Evolutionary conservation across 176 grass and related monocot species (phyloP), one percentile per base, ranked within the genome.

Genomic region (Paspalum vaginatum): DNA sequence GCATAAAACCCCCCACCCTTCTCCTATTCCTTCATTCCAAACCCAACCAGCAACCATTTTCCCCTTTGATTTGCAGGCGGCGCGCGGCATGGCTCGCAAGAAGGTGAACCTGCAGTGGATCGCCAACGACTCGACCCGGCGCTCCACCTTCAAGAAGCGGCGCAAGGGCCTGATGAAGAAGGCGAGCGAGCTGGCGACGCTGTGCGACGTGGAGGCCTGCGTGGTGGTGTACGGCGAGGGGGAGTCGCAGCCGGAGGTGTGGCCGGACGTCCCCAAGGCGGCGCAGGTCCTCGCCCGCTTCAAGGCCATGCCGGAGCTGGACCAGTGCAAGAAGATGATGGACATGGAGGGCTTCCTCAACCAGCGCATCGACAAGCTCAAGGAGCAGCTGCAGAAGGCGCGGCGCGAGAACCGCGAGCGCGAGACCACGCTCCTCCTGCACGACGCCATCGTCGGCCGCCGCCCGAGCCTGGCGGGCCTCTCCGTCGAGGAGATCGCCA

Each of bases 131-230:
- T 37, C 84, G 3, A 78, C 65, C 8, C 50, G 84, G 0, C 62
- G 78, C 9, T 61, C 84, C 2, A 87, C 84, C 0, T 84, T 84
- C 59, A 87, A 79, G 84, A 90, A 87, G 79, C 54, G 88, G 0
- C 80, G 76, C n/a, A 73, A 58, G 26, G 84, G 84, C 12, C 32
- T 90, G 58, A 79, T 79, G 79, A 91, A 91, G 67, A 91, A 87
- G 69, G 74, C 79, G 18, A 79, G 74, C 45, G 83, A 91, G 78
- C 79, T 90, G 4, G 68, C 79, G 4, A 86, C 83, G 40, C 79
- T 84, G 1, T 87, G 88, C 51, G 80, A 59, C 67, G 84, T 87
- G 8, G 46, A 78, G 50, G 41, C 68, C 0, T 83, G 84, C 74
- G 67, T 86, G 0, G 21, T 91, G 1, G 88, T 87, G 40, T 87